Conservation (phyloP, 2,329 filamentous ascomycete species). For the Ceratocystiopsis sp. region DNA sequence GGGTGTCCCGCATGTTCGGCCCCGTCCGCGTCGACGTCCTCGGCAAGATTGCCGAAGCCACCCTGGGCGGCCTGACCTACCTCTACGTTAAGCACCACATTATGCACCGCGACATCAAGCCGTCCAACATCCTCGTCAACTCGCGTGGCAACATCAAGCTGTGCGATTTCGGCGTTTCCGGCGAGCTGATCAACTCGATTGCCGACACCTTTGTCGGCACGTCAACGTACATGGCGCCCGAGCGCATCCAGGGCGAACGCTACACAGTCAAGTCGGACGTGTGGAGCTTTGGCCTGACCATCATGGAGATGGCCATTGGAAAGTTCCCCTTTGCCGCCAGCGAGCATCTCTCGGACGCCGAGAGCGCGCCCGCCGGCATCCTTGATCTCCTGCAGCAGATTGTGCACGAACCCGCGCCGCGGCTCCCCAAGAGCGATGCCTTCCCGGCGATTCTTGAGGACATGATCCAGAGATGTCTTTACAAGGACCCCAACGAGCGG, state of each 20-base stretch:
- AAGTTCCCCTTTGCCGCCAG: slow-evolving; percentile 84
- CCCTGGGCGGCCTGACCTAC: slow-evolving; percentile 83
- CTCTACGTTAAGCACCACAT: slow-evolving; percentile 92
- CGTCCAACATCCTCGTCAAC: slow-evolving; percentile 93
- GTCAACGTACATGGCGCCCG: slow-evolving; percentile 97
- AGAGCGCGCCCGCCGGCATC: slow-evolving; percentile 81
- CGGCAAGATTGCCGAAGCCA: slow-evolving; percentile 93
- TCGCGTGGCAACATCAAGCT: slow-evolving; percentile 89
- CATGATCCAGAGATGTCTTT: slow-evolving; percentile 90
- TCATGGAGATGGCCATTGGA: slow-evolving; percentile 96
- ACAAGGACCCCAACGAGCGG: slow-evolving; percentile 73
- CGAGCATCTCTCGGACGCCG: slow-evolving; percentile 51
- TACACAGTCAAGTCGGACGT: slow-evolving; percentile 98
- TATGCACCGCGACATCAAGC: slow-evolving; percentile 98
- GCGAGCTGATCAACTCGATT: slow-evolving; percentile 92
- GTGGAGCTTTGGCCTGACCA: slow-evolving; percentile 87
- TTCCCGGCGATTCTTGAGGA: slow-evolving; percentile 92
- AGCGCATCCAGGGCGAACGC: slow-evolving; percentile 89
- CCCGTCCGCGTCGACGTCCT: slow-evolving; percentile 91
- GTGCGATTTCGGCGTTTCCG: slow-evolving; percentile 97
- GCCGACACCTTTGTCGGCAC: slow-evolving; percentile 97
- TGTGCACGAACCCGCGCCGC: slow-evolving; percentile 87
- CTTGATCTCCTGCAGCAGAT: slow-evolving; percentile 93
- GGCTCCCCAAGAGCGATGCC: slow-evolving; percentile 87
- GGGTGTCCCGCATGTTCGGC: slow-evolving; percentile 86